phyloP scores from a whole-genome alignment of 371 early-diverging fungal species.

The Nosema bombycis region DNA sequence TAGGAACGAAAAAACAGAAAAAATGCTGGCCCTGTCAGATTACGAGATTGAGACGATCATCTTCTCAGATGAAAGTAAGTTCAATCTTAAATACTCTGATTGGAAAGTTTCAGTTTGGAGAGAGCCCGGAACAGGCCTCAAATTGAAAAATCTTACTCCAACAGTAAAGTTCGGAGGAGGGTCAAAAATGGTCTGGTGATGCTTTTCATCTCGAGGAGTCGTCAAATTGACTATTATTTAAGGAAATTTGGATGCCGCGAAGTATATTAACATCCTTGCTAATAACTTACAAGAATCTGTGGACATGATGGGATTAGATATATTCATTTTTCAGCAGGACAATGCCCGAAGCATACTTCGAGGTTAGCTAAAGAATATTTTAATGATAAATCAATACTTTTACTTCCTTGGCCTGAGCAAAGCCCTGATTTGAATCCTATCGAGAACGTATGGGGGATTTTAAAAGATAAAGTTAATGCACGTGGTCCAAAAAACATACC shows the following conservation, averaged over 20 bases:
- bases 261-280: not conserved
- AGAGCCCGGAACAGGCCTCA: not conserved
- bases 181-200: not conserved
- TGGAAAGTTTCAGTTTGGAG: not conserved
- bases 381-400: not conserved
- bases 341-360: not conserved
- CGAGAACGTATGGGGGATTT: not conserved
- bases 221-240: not conserved
- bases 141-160: not conserved
- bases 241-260: not conserved
- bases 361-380: not conserved
- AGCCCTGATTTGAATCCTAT: not conserved
- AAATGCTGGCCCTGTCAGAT: not conserved
- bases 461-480: not conserved
- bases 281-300: not conserved
- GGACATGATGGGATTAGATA: not conserved
- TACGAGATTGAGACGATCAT: not conserved
- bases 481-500: not conserved
- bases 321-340: not conserved
- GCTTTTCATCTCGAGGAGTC: not conserved
- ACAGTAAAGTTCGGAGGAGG: not conserved
- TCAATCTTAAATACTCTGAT: not conserved
- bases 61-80: not conserved
- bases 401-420: too few relatives aligned
- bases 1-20: not conserved